Conservation (phyloP, 2,329 filamentous ascomycete species). For the Plectosphaerella sp. region DNA sequence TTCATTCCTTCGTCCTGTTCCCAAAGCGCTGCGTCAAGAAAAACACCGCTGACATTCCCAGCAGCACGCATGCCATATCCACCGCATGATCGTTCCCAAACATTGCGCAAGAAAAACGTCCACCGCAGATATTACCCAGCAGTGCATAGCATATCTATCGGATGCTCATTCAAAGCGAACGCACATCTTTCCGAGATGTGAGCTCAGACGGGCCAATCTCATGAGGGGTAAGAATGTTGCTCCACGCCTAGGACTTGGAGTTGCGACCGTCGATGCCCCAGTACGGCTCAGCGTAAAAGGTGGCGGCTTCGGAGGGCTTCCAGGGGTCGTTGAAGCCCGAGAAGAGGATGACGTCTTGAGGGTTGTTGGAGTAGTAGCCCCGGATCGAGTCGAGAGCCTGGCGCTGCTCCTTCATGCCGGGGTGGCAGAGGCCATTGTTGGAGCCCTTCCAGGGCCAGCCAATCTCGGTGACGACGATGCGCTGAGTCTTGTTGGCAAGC, state of each 20-base stretch:
- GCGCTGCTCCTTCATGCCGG: conserved; percentile 61
- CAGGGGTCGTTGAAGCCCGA: conserved; percentile 76
- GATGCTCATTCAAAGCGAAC: background rate
- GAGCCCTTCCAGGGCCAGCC: conserved; percentile 75
- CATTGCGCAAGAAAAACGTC: too few species aligned
- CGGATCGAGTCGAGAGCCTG: conserved; percentile 63
- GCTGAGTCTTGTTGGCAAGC: conserved; percentile 43
- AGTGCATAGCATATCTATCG: background rate
- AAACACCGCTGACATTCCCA: too few species aligned
- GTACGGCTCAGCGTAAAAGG: conserved; percentile 69
- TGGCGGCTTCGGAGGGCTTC: conserved; percentile 61
- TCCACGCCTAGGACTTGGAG: conserved; percentile 12
- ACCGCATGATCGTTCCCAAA: too few species aligned
- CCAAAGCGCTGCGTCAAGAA: too few species aligned
- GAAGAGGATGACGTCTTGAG: conserved; percentile 62
- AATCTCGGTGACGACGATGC: conserved; percentile 72
- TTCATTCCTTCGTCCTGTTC: too few species aligned
- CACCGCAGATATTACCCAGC: background rate
- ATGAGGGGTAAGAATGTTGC: background rate
- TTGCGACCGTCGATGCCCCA: conserved; percentile 59
- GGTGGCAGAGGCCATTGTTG: conserved; percentile 64
- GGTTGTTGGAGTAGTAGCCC: conserved; percentile 46
- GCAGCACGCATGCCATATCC: too few species aligned
- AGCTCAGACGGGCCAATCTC: background rate
- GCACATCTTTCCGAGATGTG: background rate